Base-by-base conservation (phyloP, 1,139 yeast species). In the Wickerhamomyces sp. region DNA sequence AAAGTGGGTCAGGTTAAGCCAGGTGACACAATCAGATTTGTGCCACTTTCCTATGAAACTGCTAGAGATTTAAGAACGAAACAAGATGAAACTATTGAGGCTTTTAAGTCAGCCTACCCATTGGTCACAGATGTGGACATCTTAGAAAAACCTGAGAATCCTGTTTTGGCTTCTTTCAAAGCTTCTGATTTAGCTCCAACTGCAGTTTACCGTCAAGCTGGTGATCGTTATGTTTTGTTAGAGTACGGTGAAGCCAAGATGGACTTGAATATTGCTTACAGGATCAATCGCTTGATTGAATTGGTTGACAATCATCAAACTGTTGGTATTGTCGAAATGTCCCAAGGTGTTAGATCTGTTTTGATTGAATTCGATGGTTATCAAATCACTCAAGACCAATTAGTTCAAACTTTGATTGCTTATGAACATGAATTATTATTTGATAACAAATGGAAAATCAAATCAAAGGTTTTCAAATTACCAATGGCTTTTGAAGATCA, bases 401-500 rank as follows among this genome's bases (percentile, higher is more conserved):
- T 90, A 39, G 65, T 92, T 48, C 70, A 75, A 42, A 74, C 81
- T 17, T 71, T 92, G 55, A 65, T 80, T 45, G 76, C 86, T 1
- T 81, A 83, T 56, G 97, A 92, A 60, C 69, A 76, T 48, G 89
- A 82, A 53, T 78, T 88, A 44, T 66, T 76, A 6, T 78, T 80
- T 58, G 81, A 79, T 44, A 79, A 82, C 61, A 76, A 82, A 55
- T 92, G 97, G 97, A 72, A 77, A 45, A 89, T 90, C 37, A 80
- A 81, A 40, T 87, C 96, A 3, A 79, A 95, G 56, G 68, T 88
- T 39, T 70, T 92, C 61, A 84, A 76, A 57, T 71, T 92, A 53
- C 98, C 98, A 45, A 84, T 92, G 90, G 97, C 96, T 0, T 92
- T 90, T 60, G 98, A 92, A 68, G 97, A 92, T 60, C 68, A 81